Percentiles rank a stretch among this genome's conserved stretches.
These are phyloP conservation scores for Shiraia sp. DNA, from an alignment of 2,329 filamentous ascomycete species.

Conservation along the genomic window DNA sequence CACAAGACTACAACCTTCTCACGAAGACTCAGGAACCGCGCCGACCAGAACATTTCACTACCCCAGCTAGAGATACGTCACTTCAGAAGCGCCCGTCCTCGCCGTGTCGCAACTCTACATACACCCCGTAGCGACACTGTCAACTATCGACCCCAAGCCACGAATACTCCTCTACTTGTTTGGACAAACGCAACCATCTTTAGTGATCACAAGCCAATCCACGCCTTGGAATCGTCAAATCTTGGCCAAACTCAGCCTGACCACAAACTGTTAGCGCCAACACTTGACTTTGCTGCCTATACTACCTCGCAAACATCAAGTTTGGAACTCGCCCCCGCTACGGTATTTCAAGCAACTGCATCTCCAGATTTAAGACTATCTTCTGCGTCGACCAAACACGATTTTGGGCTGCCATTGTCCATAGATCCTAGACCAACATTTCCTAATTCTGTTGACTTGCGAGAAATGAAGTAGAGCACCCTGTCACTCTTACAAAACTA, in stretches of 20 bases:
- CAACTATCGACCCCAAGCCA: constrained; percentile 29
- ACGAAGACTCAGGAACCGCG: constrained; percentile 39
- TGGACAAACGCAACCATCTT: constrained; percentile 28
- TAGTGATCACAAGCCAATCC: constrained; percentile 21
- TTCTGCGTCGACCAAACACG: constrained; percentile 25
- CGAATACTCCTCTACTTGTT: constrained; percentile 25
- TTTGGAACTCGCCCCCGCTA: constrained; percentile 12
- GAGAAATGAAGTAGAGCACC: constrained; percentile 45
- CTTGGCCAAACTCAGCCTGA: constrained; percentile 15
- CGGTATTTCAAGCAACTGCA: constrained; percentile 18
- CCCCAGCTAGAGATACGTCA: constrained; percentile 37
- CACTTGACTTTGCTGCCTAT: constrained; percentile 20
- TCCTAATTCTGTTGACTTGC: constrained; percentile 25
- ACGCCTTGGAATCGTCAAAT: constrained; percentile 20
- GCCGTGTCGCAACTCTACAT: constrained; percentile 38
- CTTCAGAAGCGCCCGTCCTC: constrained; percentile 31
- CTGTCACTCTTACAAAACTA: background rate
- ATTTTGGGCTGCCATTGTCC: constrained; percentile 24
- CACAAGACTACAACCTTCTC: constrained; percentile 38
- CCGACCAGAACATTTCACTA: constrained; percentile 33
- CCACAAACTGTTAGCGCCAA: constrained; percentile 21
- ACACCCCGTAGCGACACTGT: constrained; percentile 34
- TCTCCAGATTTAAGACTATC: constrained; percentile 17
- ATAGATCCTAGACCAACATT: constrained; percentile 25
- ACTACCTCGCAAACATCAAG: constrained; percentile 21